Base-by-base conservation (phyloP, 1,139 yeast genomes). In the Geotrichum europaeum region DNA sequence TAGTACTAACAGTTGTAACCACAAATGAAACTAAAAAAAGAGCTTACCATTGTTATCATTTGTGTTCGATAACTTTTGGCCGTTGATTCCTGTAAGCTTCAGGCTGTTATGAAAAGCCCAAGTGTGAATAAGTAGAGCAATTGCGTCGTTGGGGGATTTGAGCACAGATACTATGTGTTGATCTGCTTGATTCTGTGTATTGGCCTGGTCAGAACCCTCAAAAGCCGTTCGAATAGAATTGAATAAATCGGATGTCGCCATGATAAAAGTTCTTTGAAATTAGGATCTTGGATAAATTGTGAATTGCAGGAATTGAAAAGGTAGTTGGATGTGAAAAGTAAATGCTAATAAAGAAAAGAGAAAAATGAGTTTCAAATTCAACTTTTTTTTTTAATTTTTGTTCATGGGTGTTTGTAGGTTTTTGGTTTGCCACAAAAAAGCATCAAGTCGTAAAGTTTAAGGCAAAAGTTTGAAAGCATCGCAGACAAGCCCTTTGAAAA, bases 101-200 rank as follows among this genome's bases (percentile, higher is more conserved):
- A 53, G 40, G 13, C 47, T 57, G 20, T 34, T 20, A 10, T 54
- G 45, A 24, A 58, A 34, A 2, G 60, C 57, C 57, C 57, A 54
- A 5, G 55, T 40, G 45, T 58, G 60, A 32, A 58, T 30, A 34
- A 54, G 49, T 49, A 58, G 34, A 4, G 53, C 60, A 25, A 58
- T 30, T n/a, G 60, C 55, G 24, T 58, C 60, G 30, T 58, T 54
- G 18, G 60, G 55, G 9, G 60, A 49, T 25, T 57, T 47, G 32
- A 57, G 25, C 1, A 47, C 24, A 13, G 28, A 25, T 4, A 57
- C 9, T n/a, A 53, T 53, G 30, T 22, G 18, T 7, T 40, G 30
- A 53, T 53, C 25, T 18, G 51, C 49, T 20, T 40, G 25, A 6
- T 43, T n/a, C 5, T 36, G 43, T 15, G 5, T n/a, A n/a, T 36